A percentile compares a stretch with the other conserved stretches of the same genome.
These are phyloP conservation scores for Puccinellia tenuiflora DNA, from an alignment of 176 grass and related monocot genomes.

Conservation along the genomic window DNA sequence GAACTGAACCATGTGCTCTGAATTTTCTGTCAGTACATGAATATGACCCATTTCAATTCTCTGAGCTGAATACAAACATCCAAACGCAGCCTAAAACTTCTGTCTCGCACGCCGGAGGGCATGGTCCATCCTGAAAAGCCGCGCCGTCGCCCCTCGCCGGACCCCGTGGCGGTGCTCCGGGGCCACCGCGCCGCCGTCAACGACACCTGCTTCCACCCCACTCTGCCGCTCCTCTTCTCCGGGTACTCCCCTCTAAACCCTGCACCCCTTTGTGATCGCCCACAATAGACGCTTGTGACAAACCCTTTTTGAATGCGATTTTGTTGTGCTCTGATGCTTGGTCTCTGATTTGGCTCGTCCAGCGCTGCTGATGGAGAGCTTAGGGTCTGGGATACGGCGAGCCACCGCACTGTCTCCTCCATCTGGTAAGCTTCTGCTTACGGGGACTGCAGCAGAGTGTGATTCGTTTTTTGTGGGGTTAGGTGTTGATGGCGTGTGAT, in stretches of 20 bases:
- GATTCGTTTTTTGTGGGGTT: background rate
- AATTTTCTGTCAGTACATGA: too few species aligned
- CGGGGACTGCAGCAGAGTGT: background rate
- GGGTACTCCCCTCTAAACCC: constrained; percentile 36
- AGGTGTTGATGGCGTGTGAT: background rate
- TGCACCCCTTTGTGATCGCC: background rate
- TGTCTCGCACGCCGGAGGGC: background rate
- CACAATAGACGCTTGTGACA: too few species aligned
- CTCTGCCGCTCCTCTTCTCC: constrained; percentile 70
- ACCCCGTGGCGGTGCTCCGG: constrained; percentile 69
- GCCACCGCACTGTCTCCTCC: constrained; percentile 67
- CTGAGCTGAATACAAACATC: too few species aligned
- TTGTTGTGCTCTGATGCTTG: background rate
- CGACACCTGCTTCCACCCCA: constrained; percentile 78
- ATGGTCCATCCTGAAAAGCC: constrained; percentile 21
- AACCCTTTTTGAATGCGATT: background rate
- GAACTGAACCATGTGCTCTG: too few species aligned
- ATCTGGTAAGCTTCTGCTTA: constrained; percentile 38
- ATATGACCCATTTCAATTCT: too few species aligned
- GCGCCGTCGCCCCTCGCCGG: constrained; percentile 50
- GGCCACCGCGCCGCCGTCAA: constrained; percentile 77
- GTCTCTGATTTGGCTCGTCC: background rate
- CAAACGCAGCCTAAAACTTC: too few species aligned
- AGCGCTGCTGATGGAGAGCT: constrained; percentile 87
- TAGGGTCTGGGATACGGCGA: constrained; percentile 69